Percentiles rank a stretch among this genome's conserved stretches.
phyloP scores from a whole-genome alignment of 106 monocot genomes.

The Apostasia ramifera region DNA sequence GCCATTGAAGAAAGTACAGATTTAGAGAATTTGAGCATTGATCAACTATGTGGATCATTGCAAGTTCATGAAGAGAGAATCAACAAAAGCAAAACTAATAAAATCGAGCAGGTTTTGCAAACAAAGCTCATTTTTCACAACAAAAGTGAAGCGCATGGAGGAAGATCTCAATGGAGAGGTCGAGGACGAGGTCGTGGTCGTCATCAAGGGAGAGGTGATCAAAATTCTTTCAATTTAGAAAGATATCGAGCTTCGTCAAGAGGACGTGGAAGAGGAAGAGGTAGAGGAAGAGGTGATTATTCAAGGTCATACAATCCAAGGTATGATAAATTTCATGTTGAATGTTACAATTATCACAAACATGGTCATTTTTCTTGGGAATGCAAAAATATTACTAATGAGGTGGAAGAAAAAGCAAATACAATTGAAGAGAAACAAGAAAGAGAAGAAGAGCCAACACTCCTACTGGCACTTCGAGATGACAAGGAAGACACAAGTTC shows the following conservation, averaged over 20 bases:
- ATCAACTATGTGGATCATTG: not conserved
- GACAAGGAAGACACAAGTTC: not conserved
- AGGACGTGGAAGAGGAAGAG: not conserved
- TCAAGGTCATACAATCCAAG: no score
- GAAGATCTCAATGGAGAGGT: no score
- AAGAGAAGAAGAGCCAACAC: not conserved
- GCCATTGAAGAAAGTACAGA: not conserved
- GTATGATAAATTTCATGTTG: not conserved
- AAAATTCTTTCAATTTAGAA: not conserved
- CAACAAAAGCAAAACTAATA: not conserved
- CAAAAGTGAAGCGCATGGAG: no score
- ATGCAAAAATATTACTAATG: not conserved
- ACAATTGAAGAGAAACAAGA: not conserved
- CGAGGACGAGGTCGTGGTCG: no score
- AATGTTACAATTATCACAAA: not conserved
- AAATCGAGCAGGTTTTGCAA: no score
- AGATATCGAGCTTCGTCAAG: not conserved
- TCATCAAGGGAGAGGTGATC: no score
- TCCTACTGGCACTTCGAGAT: not conserved
- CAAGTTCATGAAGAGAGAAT: not conserved
- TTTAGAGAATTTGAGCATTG: not conserved
- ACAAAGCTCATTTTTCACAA: not conserved
- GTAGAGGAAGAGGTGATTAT: not conserved
- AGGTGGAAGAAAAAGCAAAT: not conserved
- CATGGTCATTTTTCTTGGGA: slow-evolving; percentile 1